Percentiles rank a stretch among this genome's conserved stretches.
phyloP scores from a whole-genome alignment of 805 yeast species.

The Schwanniomyces yamadae region DNA sequence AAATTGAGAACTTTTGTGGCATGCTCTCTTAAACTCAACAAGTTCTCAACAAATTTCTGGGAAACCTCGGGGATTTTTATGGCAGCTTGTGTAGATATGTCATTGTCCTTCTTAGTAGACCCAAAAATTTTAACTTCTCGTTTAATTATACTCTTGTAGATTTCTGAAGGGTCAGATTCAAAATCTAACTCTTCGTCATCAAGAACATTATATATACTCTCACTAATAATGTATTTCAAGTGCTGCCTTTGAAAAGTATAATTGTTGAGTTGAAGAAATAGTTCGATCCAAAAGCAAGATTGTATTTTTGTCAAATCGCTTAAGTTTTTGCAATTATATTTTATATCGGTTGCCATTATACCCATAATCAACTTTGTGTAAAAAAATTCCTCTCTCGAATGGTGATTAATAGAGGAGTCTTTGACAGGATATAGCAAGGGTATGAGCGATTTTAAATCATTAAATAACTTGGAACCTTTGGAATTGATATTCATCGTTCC shows the following conservation, averaged over 20 bases:
- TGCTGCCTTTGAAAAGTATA: conserved; percentile 48
- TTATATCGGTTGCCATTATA: conserved; percentile 43
- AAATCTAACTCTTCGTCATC: conserved; percentile 57
- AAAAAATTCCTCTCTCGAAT: conserved; percentile 70
- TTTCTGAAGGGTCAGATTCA: conserved; percentile 76
- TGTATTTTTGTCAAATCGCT: conserved; percentile 41
- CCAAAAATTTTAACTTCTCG: conserved; percentile 36
- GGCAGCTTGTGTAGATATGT: conserved; percentile 60
- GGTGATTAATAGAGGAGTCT: conserved; percentile 26
- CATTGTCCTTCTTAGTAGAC: conserved; percentile 32
- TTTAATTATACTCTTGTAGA: conserved; percentile 44
- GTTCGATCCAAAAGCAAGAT: conserved; percentile 44
- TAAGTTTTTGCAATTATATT: conserved; percentile 21
- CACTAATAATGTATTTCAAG: conserved; percentile 41
- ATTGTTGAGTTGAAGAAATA: conserved; percentile 43
- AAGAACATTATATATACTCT: conserved; percentile 34
- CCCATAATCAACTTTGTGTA: conserved; percentile 56
- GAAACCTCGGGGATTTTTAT: conserved; percentile 79
- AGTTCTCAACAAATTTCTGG: conserved; percentile 63
- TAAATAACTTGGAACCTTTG: conserved; percentile 21
- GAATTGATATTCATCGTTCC: conserved; percentile 25
- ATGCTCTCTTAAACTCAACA: conserved; percentile 71
- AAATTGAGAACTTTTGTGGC: conserved; percentile 59
- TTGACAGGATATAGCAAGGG: conserved; percentile 32
- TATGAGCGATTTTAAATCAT: conserved; percentile 23